phyloP scores from a whole-genome alignment of 768 basidiomycete genomes.

The Saitozyma podzolica region DNA sequence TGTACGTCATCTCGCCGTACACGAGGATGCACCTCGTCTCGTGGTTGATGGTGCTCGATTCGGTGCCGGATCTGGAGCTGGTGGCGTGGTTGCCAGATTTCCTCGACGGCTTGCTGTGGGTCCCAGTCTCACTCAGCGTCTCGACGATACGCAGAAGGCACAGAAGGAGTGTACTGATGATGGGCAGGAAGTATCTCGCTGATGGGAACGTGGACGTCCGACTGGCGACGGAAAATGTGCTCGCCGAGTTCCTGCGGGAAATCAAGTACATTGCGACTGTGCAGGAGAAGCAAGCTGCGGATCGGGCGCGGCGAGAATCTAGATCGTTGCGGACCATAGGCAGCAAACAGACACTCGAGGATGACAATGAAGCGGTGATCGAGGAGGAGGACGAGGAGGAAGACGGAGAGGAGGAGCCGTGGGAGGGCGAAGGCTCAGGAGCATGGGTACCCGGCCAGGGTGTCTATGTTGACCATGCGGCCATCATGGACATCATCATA shows the following conservation, averaged over 20 bases:
- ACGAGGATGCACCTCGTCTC: constrained; percentile 94
- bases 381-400: constrained; percentile 25
- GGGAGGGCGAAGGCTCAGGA: constrained; percentile 51
- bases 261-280: constrained; percentile 81
- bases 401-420: constrained; percentile 46
- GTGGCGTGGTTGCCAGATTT: constrained; percentile 94
- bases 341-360: constrained; percentile 46
- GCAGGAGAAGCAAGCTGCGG: constrained; percentile 54
- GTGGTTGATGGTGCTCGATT: constrained; percentile 94
- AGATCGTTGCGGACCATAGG: constrained; percentile 49
- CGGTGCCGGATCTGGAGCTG: constrained; percentile 92
- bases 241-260: constrained; percentile 87
- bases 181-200: constrained; percentile 80
- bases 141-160: too few species aligned
- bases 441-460: constrained; percentile 94
- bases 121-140: constrained; percentile 10
- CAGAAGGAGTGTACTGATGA: constrained; percentile 1
- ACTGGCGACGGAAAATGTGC: constrained; percentile 81
- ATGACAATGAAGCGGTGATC: constrained; percentile 9
- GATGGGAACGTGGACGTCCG: constrained; percentile 93
- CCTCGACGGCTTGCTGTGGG: constrained; percentile 83
- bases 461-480: constrained; percentile 82
- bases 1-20: constrained; percentile 92
- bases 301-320: constrained; percentile 20
- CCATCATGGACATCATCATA: constrained; percentile 90